Percentiles rank a stretch among this genome's conserved stretches.
phyloP scores from a whole-genome alignment of 306 rosid genomes.

The Dalbergia cultrata region DNA sequence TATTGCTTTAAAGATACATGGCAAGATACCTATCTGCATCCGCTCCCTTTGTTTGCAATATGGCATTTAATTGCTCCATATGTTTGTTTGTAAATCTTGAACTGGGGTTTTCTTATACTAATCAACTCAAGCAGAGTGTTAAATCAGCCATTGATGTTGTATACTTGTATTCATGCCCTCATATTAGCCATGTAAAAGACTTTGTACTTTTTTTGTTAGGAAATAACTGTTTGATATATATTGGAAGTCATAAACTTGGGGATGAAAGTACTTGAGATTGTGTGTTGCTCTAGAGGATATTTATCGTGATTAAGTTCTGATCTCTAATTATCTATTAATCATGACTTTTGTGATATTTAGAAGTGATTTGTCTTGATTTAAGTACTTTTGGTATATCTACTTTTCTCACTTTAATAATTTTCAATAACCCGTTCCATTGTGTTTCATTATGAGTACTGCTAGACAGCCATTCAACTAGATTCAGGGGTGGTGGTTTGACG shows the following conservation, averaged over 20 bases:
- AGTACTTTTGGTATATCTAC: no score
- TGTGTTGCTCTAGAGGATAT: background rate
- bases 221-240: background rate
- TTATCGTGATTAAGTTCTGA: background rate
- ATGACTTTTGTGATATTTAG: background rate
- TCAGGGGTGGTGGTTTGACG: no score
- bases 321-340: background rate
- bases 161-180: constrained; percentile 18
- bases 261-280: background rate
- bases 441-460: no score
- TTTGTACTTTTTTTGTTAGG: background rate
- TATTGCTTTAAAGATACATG: constrained; percentile 31
- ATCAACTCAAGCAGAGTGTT: constrained; percentile 16
- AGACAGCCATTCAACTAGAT: no score
- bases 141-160: background rate
- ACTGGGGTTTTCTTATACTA: background rate
- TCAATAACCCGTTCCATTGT: no score
- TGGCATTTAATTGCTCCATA: background rate
- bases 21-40: constrained; percentile 1
- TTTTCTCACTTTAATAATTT: no score
- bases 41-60: background rate
- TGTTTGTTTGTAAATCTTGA: constrained; percentile 1
- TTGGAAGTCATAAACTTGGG: background rate
- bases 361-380: no score
- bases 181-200: background rate